These are phyloP conservation scores for Malassezia pachydermatis DNA, from an alignment of 1,284 basidiomycete genomes.

Conservation along the genomic window DNA sequence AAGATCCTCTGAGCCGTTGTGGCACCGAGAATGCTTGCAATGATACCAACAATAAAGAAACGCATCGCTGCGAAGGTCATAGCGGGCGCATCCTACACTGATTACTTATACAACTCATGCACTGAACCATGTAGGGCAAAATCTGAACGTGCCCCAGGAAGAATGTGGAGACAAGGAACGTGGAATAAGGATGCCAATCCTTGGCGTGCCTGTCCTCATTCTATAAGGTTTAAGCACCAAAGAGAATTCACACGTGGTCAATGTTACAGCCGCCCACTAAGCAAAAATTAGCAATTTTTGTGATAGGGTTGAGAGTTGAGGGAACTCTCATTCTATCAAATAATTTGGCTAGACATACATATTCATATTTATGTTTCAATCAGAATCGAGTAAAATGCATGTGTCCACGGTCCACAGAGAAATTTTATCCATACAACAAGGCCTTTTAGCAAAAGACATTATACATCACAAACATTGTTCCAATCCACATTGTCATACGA, in stretches of 20 bases:
- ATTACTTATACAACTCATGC: too few relatives aligned
- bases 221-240: too few relatives aligned
- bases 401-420: not conserved
- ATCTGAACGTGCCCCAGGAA: too few relatives aligned
- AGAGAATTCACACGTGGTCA: too few relatives aligned
- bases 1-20: not conserved
- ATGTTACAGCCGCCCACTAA: too few relatives aligned
- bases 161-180: too few relatives aligned
- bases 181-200: too few relatives aligned
- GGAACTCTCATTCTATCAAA: not conserved
- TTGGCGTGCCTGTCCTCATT: too few relatives aligned
- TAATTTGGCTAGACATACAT: not conserved
- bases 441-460: not conserved
- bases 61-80: too few relatives aligned
- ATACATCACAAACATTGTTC: not conserved
- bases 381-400: too few relatives aligned
- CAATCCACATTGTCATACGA: slow-evolving; percentile 22
- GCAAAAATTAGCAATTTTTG: not conserved
- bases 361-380: not conserved
- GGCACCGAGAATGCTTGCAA: not conserved
- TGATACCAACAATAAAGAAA: not conserved
- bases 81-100: too few relatives aligned
- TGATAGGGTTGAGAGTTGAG: not conserved
- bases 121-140: too few relatives aligned
- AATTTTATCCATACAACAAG: not conserved